Evolutionary conservation across 345 rosid species (phyloP), one percentile per base, ranked within the genome.

Genomic region (Atalantia buxifolia): DNA sequence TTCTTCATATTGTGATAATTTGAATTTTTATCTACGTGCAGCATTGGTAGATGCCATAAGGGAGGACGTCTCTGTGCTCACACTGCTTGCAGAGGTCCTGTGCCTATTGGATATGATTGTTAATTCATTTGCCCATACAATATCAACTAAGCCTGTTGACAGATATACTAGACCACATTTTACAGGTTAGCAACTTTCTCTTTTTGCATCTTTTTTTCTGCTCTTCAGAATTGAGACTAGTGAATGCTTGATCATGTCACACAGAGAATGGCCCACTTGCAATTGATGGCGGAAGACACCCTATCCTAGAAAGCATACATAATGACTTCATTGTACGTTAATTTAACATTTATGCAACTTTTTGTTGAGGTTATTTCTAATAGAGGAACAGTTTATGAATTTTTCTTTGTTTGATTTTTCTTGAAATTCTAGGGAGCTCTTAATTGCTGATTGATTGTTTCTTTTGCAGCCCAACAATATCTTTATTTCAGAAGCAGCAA

Each of bases 101-200:
- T 93, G 98, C 86, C 99, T 95, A 33, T 85, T 95, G 76, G 99
- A 95, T 85, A 88, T 95, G 99, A 88, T 95, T 80, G 96, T 93
- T 38, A 95, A 93, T 87, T 93, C 99, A 77, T 95, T 95, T 86
- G 95, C 99, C 80, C 88, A 92, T 82, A 84, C 84, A 80, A 89
- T 93, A 85, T 95, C 98, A 66, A 92, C 94, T 71, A 91, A 93
- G 90, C 94, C 94, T 61, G 88, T 89, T 31, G 98, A 93, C 81
- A 89, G 88, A 78, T 93, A 93, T 84, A 83, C 90, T 63, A 89
- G 99, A 79, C 98, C 98, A 76, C 88, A 88, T 81, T 88, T 93
- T 84, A 90, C 98, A 42, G 92, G 99, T 95, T 79, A 77, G 78
- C 79, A 50, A 53, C 57, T 53, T 62, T 78, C 78, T 73, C 18